Conservation (phyloP, 164 flowering plant species). For the Aristolochia californica region DNA sequence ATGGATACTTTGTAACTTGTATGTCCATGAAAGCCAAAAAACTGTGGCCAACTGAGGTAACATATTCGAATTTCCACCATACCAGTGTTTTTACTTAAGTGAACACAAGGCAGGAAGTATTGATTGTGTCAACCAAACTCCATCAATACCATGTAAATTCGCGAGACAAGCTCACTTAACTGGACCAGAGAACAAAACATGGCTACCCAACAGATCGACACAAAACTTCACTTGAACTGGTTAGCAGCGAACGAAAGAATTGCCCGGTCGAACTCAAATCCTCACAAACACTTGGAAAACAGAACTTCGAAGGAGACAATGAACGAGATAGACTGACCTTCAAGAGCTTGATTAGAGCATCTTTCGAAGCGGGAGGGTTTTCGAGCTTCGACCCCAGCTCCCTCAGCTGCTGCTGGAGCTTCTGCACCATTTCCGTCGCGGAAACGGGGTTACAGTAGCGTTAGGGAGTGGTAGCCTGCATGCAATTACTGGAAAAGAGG, state of each 20-base stretch:
- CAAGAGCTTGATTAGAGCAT: conserved; percentile 63
- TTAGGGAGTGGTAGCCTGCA: not conserved
- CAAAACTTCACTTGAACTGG: not conserved
- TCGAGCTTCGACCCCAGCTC: conserved; percentile 86
- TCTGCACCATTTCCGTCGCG: conserved; percentile 35
- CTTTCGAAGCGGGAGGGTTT: conserved; percentile 57
- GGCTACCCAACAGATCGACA: not conserved
- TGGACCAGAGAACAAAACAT: not conserved
- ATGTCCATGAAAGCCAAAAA: too few relatives aligned
- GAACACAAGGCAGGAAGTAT: not conserved
- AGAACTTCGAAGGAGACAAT: not conserved
- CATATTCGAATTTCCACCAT: too few relatives aligned
- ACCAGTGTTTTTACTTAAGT: too few relatives aligned
- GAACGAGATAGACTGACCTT: conserved; percentile 35
- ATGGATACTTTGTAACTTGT: too few relatives aligned
- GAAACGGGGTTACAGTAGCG: not conserved
- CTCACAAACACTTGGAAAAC: not conserved
- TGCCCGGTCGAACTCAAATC: not conserved
- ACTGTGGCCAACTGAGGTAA: too few relatives aligned
- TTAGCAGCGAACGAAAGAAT: not conserved
- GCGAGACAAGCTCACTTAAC: not conserved
- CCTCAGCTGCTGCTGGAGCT: conserved; percentile 51
- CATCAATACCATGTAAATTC: not conserved
- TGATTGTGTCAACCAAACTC: not conserved
- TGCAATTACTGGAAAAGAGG: not conserved